phyloP scores from a whole-genome alignment of 2,329 filamentous ascomycete genomes.

The Talaromyces funiculosus region DNA sequence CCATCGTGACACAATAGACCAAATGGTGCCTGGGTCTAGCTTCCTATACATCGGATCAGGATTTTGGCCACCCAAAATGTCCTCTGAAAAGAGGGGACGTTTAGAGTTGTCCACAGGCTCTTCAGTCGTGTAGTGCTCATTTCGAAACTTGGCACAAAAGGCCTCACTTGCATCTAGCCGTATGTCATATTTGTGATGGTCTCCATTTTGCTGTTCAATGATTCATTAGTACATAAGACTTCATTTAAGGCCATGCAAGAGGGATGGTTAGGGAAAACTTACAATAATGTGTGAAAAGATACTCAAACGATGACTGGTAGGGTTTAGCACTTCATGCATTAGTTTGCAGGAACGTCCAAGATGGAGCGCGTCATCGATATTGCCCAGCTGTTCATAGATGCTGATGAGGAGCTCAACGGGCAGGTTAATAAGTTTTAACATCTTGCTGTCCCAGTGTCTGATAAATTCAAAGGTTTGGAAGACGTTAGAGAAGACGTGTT shows the following conservation, averaged over 20 bases:
- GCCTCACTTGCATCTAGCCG: not conserved
- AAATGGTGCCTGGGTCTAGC: not conserved
- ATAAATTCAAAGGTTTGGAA: too few relatives aligned
- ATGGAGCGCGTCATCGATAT: conserved; percentile 7
- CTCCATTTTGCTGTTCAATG: not conserved
- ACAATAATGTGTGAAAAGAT: conserved; percentile 1
- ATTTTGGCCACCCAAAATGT: not conserved
- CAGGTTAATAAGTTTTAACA: not conserved
- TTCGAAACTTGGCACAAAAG: not conserved
- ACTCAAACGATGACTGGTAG: not conserved
- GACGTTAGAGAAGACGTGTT: not conserved
- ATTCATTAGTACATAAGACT: not conserved
- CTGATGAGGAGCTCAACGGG: not conserved
- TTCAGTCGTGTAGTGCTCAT: not conserved
- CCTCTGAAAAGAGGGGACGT: not conserved
- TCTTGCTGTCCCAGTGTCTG: too few relatives aligned
- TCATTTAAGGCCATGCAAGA: not conserved
- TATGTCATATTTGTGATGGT: conserved; percentile 2
- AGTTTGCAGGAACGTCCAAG: conserved; percentile 3
- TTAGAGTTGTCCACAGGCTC: not conserved
- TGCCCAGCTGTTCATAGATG: not conserved
- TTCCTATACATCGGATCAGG: not conserved
- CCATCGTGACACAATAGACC: conserved; percentile 9
- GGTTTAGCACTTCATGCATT: not conserved
- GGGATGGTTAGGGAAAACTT: not conserved